Evolutionary conservation across 2,329 filamentous ascomycete species (phyloP), one percentile per base, ranked within the genome.

Genomic region (Pyrenophora tritici-repentis): DNA sequence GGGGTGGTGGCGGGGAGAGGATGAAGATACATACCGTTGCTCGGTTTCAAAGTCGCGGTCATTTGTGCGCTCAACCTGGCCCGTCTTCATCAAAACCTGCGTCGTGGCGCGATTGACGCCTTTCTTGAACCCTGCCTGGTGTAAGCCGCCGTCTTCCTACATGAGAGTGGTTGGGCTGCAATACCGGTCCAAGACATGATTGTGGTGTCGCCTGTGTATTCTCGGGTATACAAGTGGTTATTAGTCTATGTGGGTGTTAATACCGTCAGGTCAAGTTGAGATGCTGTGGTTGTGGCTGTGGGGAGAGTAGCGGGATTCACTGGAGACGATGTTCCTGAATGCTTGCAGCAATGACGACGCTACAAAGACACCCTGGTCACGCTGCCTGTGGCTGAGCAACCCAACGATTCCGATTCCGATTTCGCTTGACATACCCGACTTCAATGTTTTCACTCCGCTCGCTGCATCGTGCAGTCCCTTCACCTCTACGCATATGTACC

Each of bases 11-110:
- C 24, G 32, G 47, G 35, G 29, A 32, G 46, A 32, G 59, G 55
- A 69, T 35, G 40, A 39, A 40, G 42, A 29, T 35, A 37, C 74
- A 35, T 75, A 91, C 88, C 90, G 86, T 76, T 96, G 91, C 76
- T 99, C 95, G 45, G 97, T 93, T 77, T 97, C 94, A 76, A 97
- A 99, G 75, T 97, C 94, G 63, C 95, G 90, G 78, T 99, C 94
- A 75, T 93, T 97, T 20, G 94, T 99, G 79, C 94, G 93, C 78
- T 99, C 94, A 67, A 99, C 95, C 80, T 97, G 94, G 54, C 94
- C 90, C 86, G 63, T 96, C 84, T 99, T 99, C 93, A 99, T 97
- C 91, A 99, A 97, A 58, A 97, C 93, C 86, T 97, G 92, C 79
- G 95, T 99, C 77, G 93, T 97, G 68, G 93, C 93, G 80, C 94